Percentiles rank a stretch among this genome's conserved stretches.
These are phyloP conservation scores for Candida anutae DNA, from an alignment of 1,139 yeast species.

Conservation along the genomic window DNA sequence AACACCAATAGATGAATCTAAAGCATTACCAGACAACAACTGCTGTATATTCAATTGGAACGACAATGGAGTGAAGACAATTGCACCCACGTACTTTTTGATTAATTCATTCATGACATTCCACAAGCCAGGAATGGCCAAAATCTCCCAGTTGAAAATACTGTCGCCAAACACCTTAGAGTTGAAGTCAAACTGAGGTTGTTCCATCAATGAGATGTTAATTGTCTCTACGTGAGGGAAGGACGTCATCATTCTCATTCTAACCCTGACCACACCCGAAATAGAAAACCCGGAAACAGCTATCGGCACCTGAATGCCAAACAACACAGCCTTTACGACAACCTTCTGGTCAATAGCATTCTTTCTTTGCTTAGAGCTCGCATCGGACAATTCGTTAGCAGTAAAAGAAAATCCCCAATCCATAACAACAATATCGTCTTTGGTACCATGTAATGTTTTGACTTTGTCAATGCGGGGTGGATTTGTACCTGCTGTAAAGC, in stretches of 20 bases:
- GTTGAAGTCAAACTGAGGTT: slow-evolving; percentile 82
- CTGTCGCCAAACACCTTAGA: slow-evolving; percentile 70
- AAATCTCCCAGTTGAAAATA: slow-evolving; percentile 78
- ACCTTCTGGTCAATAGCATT: slow-evolving; percentile 77
- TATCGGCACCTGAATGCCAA: slow-evolving; percentile 61
- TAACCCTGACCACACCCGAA: slow-evolving; percentile 62
- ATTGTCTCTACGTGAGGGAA: slow-evolving; percentile 92
- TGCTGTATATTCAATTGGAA: slow-evolving; percentile 90
- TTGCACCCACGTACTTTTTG: slow-evolving; percentile 78
- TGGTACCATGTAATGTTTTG: slow-evolving; percentile 80
- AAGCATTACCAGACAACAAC: slow-evolving; percentile 74
- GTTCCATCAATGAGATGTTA: slow-evolving; percentile 73
- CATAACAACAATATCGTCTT: slow-evolving; percentile 90
- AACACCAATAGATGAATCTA: slow-evolving; percentile 81
- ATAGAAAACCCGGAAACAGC: slow-evolving; percentile 56
- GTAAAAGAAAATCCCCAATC: slow-evolving; percentile 89
- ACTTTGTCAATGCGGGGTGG: slow-evolving; percentile 90
- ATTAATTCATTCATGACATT: slow-evolving; percentile 80
- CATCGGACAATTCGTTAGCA: slow-evolving; percentile 82
- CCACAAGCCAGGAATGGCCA: slow-evolving; percentile 77
- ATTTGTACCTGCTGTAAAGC: slow-evolving; percentile 87
- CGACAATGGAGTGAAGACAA: slow-evolving; percentile 80
- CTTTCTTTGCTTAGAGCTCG: slow-evolving; percentile 75
- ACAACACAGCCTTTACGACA: slow-evolving; percentile 57
- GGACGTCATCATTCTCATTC: slow-evolving; percentile 81